Evolutionary conservation across 257 asterid genomes (phyloP).

Genomic region (Solanum verrucosum): DNA sequence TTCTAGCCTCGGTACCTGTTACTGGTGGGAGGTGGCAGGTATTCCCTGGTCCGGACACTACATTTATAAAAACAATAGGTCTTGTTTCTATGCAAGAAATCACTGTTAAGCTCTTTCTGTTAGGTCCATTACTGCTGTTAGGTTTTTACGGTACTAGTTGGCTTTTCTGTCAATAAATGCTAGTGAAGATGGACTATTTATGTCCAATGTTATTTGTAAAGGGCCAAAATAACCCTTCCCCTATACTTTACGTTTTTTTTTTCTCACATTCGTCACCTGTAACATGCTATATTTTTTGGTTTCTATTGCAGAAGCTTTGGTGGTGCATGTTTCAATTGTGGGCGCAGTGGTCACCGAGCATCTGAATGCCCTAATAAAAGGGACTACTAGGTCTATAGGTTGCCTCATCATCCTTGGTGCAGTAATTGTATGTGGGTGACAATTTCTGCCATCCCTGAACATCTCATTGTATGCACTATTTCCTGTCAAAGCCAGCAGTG

Average conservation of each 20-base stretch:
- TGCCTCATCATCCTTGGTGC: background rate
- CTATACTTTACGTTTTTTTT: background rate
- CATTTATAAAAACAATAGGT: too few relatives aligned
- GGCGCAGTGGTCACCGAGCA: slow-evolving; percentile 77
- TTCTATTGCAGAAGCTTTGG: slow-evolving; percentile 44
- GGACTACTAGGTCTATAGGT: slow-evolving; percentile 19
- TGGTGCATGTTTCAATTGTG: slow-evolving; percentile 89
- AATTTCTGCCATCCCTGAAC: background rate
- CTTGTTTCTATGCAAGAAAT: background rate
- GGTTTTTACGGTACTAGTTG: background rate
- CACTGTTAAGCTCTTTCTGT: background rate
- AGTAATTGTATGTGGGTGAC: background rate
- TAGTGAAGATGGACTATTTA: background rate
- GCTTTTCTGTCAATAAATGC: background rate
- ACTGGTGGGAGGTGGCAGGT: background rate
- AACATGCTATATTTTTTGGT: background rate
- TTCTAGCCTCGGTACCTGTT: background rate
- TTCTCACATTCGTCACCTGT: background rate
- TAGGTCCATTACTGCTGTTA: background rate
- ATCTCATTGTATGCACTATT: background rate
- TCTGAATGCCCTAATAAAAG: slow-evolving; percentile 79
- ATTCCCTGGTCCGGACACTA: background rate
- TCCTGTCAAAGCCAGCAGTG: slow-evolving; percentile 1
- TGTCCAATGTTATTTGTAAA: background rate
- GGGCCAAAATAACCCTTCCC: background rate